phyloP scores from a whole-genome alignment of 2,329 filamentous ascomycete genomes.

The Tolypocladium endophyticum region DNA sequence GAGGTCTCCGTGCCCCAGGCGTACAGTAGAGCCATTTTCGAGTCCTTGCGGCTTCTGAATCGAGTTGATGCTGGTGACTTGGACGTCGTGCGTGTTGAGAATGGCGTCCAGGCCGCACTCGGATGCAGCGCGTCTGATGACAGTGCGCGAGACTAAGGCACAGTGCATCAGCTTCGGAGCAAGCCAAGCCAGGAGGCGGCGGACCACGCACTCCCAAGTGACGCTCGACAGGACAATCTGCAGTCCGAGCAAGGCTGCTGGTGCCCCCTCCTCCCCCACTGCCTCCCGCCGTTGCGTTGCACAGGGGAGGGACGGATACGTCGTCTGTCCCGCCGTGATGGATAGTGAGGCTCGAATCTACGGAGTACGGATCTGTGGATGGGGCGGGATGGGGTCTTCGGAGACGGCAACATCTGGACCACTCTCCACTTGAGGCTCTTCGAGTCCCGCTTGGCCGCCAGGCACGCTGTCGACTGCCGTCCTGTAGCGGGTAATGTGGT shows the following conservation, averaged over 20 bases:
- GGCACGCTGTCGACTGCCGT: constrained; percentile 7
- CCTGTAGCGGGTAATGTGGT: constrained; percentile 5
- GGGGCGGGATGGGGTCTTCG: constrained; percentile 4
- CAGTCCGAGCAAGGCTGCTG: not conserved
- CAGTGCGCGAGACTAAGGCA: not conserved
- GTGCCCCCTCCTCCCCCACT: not conserved
- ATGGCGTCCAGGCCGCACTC: not conserved
- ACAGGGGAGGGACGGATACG: not conserved
- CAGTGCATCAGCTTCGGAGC: not conserved
- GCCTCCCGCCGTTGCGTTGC: not conserved
- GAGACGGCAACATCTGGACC: constrained; percentile 7
- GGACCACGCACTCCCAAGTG: not conserved
- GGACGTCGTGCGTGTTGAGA: not conserved
- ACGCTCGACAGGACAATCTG: not conserved
- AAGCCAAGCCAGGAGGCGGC: not conserved
- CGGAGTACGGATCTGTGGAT: constrained; percentile 3
- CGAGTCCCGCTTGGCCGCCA: constrained; percentile 7
- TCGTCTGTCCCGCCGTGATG: not conserved
- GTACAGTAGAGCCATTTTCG: not conserved
- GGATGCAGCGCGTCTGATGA: not conserved
- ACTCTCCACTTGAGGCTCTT: constrained; percentile 12
- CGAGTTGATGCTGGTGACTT: not conserved
- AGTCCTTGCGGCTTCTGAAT: not conserved
- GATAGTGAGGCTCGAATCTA: constrained; percentile 4
- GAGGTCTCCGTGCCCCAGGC: not conserved